Percentiles rank a stretch among this genome's conserved stretches.
Evolutionary conservation across 1,284 basidiomycete genomes (phyloP).

Genomic region (Sporisorium sorghi): DNA sequence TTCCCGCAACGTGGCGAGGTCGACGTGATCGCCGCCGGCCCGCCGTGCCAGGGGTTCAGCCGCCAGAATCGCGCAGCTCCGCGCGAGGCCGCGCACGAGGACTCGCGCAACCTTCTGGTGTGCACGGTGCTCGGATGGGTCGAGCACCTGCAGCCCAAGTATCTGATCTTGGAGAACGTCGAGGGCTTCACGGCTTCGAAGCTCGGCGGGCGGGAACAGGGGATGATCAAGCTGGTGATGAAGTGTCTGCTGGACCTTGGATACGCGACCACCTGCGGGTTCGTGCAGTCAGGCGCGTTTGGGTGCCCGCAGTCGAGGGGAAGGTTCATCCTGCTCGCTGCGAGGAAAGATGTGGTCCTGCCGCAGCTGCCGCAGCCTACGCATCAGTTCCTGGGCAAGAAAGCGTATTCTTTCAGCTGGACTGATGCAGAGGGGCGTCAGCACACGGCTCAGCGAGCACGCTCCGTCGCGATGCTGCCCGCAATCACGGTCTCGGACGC

Average conservation of each 20-base stretch:
- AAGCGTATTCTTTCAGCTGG: slow-evolving; percentile 16
- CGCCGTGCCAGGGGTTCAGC: slow-evolving; percentile 46
- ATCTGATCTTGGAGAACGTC: slow-evolving; percentile 44
- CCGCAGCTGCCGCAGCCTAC: slow-evolving; percentile 30
- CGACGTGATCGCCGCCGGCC: slow-evolving; percentile 35
- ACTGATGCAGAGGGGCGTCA: neutral
- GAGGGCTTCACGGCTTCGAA: slow-evolving; percentile 23
- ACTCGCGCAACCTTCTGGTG: slow-evolving; percentile 35
- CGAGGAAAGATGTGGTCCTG: slow-evolving; percentile 6
- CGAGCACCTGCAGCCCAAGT: slow-evolving; percentile 25
- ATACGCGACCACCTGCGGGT: slow-evolving; percentile 23
- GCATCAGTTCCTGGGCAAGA: slow-evolving; percentile 23
- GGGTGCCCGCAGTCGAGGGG: slow-evolving; percentile 37
- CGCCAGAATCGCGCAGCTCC: slow-evolving; percentile 17
- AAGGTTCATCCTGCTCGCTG: slow-evolving; percentile 31
- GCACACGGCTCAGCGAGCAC: neutral
- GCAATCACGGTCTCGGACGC: slow-evolving; percentile 24
- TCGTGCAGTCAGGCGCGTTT: slow-evolving; percentile 30
- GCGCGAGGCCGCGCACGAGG: slow-evolving; percentile 21
- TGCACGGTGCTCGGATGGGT: slow-evolving; percentile 40
- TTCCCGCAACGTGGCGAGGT: slow-evolving; percentile 29
- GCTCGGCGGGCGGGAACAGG: slow-evolving; percentile 22
- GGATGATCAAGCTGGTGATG: slow-evolving; percentile 31
- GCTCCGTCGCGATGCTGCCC: slow-evolving; percentile 10
- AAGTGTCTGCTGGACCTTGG: slow-evolving; percentile 23